Percentiles rank a stretch among this genome's conserved stretches.
Evolutionary conservation across 768 basidiomycete genomes (phyloP).

Genomic region (Panaeolus papilionaceus): DNA sequence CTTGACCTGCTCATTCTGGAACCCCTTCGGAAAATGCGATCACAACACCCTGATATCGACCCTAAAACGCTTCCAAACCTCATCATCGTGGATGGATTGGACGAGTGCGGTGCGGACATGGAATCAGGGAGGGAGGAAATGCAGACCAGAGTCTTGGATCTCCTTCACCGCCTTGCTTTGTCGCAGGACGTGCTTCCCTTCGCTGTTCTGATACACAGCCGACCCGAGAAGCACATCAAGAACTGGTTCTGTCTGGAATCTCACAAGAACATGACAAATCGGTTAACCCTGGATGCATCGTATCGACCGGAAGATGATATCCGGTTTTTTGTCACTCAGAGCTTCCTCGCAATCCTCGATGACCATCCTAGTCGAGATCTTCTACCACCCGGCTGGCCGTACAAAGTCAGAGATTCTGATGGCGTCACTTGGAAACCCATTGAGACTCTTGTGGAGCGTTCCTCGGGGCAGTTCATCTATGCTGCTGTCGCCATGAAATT

Average conservation of each 20-base stretch:
- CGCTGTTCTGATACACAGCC: too few relatives aligned
- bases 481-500: conserved; percentile 17
- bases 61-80: conserved; percentile 16
- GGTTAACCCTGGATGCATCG: conserved; percentile 16
- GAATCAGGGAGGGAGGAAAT: neutral
- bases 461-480: conserved; percentile 22
- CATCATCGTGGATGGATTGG: conserved; percentile 33
- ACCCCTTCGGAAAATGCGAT: conserved; percentile 13
- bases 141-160: neutral
- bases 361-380: neutral
- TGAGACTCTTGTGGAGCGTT: conserved; percentile 14
- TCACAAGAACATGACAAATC: neutral
- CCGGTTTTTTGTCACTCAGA: conserved; percentile 4
- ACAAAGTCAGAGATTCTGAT: neutral
- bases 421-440: neutral
- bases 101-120: conserved; percentile 26
- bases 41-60: neutral
- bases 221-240: too few relatives aligned
- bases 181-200: too few relatives aligned
- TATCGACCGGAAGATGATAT: conserved; percentile 21
- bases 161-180: neutral
- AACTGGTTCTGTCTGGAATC: too few relatives aligned
- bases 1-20: conserved; percentile 13
- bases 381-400: conserved; percentile 18
- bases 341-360: neutral